A percentile compares a stretch with the other conserved stretches of the same genome.
These are phyloP conservation scores for Nothopassalora personata DNA, from an alignment of 2,329 filamentous ascomycete genomes.

Conservation along the genomic window DNA sequence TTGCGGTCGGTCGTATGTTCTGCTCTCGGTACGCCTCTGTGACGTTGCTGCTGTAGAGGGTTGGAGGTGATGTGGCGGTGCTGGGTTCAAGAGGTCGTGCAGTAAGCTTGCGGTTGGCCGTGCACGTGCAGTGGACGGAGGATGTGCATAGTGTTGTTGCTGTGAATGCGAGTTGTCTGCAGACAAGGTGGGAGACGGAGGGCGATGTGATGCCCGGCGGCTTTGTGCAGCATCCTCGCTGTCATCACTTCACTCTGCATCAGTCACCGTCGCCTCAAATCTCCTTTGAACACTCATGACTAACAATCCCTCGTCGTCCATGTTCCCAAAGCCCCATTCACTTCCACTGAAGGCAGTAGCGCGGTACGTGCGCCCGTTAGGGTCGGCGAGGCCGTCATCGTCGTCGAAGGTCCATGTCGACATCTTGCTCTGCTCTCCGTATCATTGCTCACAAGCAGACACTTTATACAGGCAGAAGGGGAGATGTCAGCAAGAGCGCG, in stretches of 20 bases:
- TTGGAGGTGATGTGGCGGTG: neutral
- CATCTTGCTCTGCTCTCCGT: conserved; percentile 1
- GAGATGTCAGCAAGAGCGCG: neutral
- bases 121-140: neutral
- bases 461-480: neutral
- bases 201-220: neutral
- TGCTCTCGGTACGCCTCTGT: neutral
- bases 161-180: neutral
- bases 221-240: neutral
- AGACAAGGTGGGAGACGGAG: neutral
- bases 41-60: neutral
- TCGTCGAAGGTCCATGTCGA: conserved; percentile 7
- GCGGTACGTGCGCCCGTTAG: neutral
- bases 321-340: neutral
- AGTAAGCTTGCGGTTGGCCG: neutral
- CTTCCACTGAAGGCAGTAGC: neutral
- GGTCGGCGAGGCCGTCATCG: neutral
- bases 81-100: neutral
- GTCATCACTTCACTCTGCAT: neutral
- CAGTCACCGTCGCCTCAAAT: neutral
- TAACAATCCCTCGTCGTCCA: neutral
- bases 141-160: neutral
- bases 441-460: conserved; percentile 3
- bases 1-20: neutral
- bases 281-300: neutral